phyloP scores from a whole-genome alignment of 192 early-diverging fungal genomes.

The Backusella circina region DNA sequence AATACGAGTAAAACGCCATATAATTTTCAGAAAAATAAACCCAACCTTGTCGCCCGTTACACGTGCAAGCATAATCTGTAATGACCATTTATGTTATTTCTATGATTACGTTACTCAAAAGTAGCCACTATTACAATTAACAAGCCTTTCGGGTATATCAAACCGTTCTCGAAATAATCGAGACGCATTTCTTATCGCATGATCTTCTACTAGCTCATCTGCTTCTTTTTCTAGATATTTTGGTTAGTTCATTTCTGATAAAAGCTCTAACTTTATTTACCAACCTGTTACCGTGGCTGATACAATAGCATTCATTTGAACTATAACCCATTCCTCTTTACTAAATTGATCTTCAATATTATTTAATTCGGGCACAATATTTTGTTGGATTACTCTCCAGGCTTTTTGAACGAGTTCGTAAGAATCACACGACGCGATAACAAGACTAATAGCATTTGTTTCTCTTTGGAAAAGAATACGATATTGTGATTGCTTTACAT shows the following conservation, averaged over 20 bases:
- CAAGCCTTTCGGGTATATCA: conserved; percentile 81
- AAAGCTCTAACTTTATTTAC: background rate
- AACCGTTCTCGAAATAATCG: conserved; percentile 88
- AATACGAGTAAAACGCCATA: conserved; percentile 94
- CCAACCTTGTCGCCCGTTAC: conserved; percentile 89
- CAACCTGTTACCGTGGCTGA: conserved; percentile 28
- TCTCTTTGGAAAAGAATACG: conserved; percentile 74
- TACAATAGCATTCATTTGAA: conserved; percentile 83
- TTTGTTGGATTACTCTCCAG: conserved; percentile 84
- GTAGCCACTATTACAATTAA: conserved; percentile 68
- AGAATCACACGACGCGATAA: conserved; percentile 78
- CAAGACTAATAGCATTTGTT: conserved; percentile 49
- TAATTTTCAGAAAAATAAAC: conserved; percentile 92
- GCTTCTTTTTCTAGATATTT: conserved; percentile 61
- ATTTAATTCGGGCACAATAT: conserved; percentile 39
- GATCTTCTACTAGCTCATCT: conserved; percentile 83
- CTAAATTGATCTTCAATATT: conserved; percentile 73
- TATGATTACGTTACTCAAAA: background rate
- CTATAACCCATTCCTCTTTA: conserved; percentile 79
- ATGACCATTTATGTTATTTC: background rate
- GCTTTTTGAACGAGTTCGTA: conserved; percentile 76
- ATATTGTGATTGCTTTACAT: conserved; percentile 86
- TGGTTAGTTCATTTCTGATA: background rate
- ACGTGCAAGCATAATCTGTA: conserved; percentile 85
- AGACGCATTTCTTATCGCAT: conserved; percentile 84